phyloP scores from a whole-genome alignment of 768 basidiomycete species.

The Leucosporidium yakuticum region DNA sequence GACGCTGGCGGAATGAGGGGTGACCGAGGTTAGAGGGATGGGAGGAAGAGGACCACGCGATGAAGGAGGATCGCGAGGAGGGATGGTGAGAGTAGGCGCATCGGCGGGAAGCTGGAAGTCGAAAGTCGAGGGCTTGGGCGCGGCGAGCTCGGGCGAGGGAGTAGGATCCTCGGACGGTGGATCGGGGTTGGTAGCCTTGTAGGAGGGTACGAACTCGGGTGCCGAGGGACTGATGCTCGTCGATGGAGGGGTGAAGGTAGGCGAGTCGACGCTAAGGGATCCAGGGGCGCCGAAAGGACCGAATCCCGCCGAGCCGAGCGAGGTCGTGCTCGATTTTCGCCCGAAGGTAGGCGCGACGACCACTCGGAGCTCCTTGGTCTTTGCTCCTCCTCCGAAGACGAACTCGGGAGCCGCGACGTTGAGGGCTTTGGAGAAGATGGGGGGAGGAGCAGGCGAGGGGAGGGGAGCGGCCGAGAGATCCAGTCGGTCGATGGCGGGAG shows the following conservation, averaged over 20 bases:
- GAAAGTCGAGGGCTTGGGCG: not conserved
- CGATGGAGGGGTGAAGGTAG: not conserved
- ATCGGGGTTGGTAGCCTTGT: not conserved
- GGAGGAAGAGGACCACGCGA: conserved; percentile 21
- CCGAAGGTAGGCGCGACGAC: not conserved
- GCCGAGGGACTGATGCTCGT: not conserved
- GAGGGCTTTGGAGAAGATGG: not conserved
- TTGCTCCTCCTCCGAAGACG: not conserved
- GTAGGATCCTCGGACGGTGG: not conserved
- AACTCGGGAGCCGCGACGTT: conserved; percentile 12
- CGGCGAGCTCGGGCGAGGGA: not conserved
- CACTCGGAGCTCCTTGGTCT: too few species aligned
- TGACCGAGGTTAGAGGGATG: conserved; percentile 10
- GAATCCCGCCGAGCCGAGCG: conserved; percentile 8
- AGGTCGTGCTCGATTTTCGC: not conserved
- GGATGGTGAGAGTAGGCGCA: conserved; percentile 1
- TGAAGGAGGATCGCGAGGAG: too few species aligned
- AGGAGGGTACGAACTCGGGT: not conserved
- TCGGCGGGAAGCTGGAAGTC: conserved; percentile 9
- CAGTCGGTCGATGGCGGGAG: not conserved
- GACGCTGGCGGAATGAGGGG: too few species aligned
- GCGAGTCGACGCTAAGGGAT: not conserved
- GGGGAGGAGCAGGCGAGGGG: not conserved
- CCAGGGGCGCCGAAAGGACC: conserved; percentile 9
- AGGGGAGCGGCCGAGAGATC: not conserved